phyloP scores from a whole-genome alignment of 176 grass and related monocot species.

The Hyparrhenia diplandra region DNA sequence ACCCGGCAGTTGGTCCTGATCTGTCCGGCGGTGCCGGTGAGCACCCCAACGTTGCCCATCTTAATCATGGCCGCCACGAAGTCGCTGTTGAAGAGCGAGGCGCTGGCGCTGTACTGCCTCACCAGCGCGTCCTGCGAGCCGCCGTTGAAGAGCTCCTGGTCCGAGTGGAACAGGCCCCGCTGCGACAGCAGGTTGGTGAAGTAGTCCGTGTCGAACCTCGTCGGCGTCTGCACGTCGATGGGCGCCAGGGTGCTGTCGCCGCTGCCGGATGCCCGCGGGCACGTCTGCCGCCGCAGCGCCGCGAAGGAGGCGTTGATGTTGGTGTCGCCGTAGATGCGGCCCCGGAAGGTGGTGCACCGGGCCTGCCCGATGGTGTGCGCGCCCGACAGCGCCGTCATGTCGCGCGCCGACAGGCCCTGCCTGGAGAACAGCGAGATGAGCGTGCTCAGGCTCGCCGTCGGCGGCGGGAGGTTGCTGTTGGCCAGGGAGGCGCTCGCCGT shows the following conservation, averaged over 20 bases:
- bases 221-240: constrained; percentile 35
- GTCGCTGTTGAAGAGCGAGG: constrained; percentile 27
- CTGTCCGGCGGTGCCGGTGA: constrained; percentile 21
- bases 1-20: constrained; percentile 16
- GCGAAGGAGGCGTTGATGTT: constrained; percentile 41
- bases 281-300: neutral
- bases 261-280: constrained; percentile 21
- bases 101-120: constrained; percentile 27
- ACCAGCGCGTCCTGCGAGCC: constrained; percentile 60
- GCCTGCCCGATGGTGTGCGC: constrained; percentile 61
- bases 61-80: constrained; percentile 44
- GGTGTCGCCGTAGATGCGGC: constrained; percentile 54
- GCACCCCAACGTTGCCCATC: constrained; percentile 37
- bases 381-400: constrained; percentile 77
- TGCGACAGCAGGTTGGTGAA: constrained; percentile 32
- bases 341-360: constrained; percentile 40
- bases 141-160: constrained; percentile 54
- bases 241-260: constrained; percentile 28
- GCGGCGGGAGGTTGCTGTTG: constrained; percentile 35
- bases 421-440: constrained; percentile 30
- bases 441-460: constrained; percentile 7
- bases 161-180: constrained; percentile 33
- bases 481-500: constrained; percentile 41
- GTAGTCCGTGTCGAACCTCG: constrained; percentile 43
- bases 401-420: constrained; percentile 46